These are phyloP conservation scores for Amanita pseudoporphyria DNA, from an alignment of 768 basidiomycete genomes.

Conservation along the genomic window DNA sequence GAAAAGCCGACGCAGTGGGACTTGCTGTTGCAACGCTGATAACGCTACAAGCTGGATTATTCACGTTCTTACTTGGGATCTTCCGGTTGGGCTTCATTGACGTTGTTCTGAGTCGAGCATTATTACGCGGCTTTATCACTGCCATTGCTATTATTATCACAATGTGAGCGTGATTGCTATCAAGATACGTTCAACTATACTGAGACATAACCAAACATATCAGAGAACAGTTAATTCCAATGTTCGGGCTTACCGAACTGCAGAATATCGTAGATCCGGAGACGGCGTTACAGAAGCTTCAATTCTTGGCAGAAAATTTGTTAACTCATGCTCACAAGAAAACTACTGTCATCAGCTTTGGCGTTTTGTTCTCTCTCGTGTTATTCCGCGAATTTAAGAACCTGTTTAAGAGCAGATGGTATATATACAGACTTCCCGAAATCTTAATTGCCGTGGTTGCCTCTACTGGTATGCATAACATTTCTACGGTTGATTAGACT, in stretches of 20 bases:
- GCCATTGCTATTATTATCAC: slow-evolving; percentile 82
- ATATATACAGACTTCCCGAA: slow-evolving; percentile 79
- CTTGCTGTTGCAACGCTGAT: slow-evolving; percentile 71
- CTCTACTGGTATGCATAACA: slow-evolving; percentile 57
- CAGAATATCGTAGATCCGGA: slow-evolving; percentile 47
- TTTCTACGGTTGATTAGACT: not conserved
- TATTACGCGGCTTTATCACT: slow-evolving; percentile 80
- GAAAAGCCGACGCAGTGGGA: slow-evolving; percentile 42
- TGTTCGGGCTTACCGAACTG: slow-evolving; percentile 69
- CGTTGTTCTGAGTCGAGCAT: slow-evolving; percentile 82
- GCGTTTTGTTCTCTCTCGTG: slow-evolving; percentile 58
- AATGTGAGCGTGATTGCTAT: slow-evolving; percentile 39
- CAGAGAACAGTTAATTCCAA: slow-evolving; percentile 81
- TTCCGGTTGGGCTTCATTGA: slow-evolving; percentile 89
- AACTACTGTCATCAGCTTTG: slow-evolving; percentile 70
- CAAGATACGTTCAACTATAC: not conserved
- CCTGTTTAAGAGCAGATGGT: slow-evolving; percentile 50
- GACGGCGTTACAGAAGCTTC: slow-evolving; percentile 65
- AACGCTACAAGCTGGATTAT: slow-evolving; percentile 82
- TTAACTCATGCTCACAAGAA: slow-evolving; percentile 47
- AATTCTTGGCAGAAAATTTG: slow-evolving; percentile 59
- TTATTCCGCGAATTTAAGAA: slow-evolving; percentile 48
- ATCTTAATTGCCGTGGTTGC: slow-evolving; percentile 80
- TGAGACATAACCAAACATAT: not conserved
- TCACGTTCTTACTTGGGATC: slow-evolving; percentile 80